Evolutionary conservation across 1,284 basidiomycete species (phyloP).

Genomic region (Wallemia mellicola): DNA sequence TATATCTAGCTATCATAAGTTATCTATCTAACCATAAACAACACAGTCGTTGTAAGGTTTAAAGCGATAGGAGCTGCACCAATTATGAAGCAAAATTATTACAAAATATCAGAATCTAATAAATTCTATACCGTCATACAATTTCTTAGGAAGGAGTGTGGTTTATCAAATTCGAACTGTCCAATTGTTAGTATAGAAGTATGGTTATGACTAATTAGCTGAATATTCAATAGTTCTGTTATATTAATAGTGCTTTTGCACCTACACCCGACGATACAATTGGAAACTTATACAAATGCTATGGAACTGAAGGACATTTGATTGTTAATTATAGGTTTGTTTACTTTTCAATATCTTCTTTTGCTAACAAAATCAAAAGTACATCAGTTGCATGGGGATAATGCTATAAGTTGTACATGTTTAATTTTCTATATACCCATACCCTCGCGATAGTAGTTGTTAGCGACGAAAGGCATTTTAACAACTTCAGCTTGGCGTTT

Average conservation of each 20-base stretch:
- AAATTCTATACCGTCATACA: constrained; percentile 84
- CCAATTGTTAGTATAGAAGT: constrained; percentile 34
- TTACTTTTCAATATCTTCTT: not conserved
- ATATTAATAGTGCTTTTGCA: constrained; percentile 91
- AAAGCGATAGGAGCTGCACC: constrained; percentile 95
- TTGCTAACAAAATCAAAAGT: not conserved
- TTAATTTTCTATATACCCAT: constrained; percentile 13
- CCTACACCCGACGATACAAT: constrained; percentile 80
- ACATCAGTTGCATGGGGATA: not conserved
- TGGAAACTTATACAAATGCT: constrained; percentile 49
- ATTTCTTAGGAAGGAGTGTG: constrained; percentile 67
- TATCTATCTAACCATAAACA: not conserved
- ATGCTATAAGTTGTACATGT: not conserved
- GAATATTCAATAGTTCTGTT: constrained; percentile 41
- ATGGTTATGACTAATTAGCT: not conserved
- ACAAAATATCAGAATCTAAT: constrained; percentile 85
- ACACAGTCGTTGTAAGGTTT: constrained; percentile 78
- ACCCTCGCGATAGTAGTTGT: constrained; percentile 32
- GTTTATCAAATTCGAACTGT: constrained; percentile 52
- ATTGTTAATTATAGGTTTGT: constrained; percentile 81
- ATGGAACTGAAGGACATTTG: constrained; percentile 67
- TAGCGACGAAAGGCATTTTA: constrained; percentile 46
- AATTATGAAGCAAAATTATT: constrained; percentile 95
- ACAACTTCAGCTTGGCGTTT: constrained; percentile 33
- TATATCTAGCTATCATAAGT: not conserved